These are phyloP conservation scores for Erigeron canadensis DNA, from an alignment of 129 eudicot species.

Conservation along the genomic window DNA sequence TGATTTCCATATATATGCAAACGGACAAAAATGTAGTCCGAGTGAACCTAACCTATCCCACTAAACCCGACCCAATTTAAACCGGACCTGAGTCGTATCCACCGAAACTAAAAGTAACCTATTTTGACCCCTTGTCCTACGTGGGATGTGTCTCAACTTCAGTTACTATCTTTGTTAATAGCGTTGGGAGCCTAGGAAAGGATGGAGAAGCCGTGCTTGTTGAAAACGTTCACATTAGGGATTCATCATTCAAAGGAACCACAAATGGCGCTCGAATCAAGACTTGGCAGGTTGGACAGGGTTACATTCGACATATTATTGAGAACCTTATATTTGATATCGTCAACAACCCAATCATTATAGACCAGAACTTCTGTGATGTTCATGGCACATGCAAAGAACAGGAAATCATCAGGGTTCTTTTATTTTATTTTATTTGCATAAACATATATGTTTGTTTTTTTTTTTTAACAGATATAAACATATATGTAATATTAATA, in stretches of 20 bases:
- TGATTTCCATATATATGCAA: too few relatives aligned
- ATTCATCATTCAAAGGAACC: constrained; percentile 51
- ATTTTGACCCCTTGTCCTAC: background rate
- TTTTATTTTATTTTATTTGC: too few relatives aligned
- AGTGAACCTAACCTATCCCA: background rate
- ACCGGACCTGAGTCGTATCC: too few relatives aligned
- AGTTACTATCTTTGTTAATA: constrained; percentile 13
- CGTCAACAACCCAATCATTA: constrained; percentile 65
- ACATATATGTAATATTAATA: too few relatives aligned
- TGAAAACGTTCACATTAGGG: constrained; percentile 42
- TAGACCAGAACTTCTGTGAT: constrained; percentile 68
- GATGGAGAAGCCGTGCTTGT: constrained; percentile 46
- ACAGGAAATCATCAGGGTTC: constrained; percentile 21
- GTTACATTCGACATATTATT: constrained; percentile 42
- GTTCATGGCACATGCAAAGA: constrained; percentile 40
- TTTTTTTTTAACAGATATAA: too few relatives aligned
- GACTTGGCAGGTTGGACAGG: constrained; percentile 84
- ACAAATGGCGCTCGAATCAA: constrained; percentile 84
- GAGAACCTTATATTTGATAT: constrained; percentile 43
- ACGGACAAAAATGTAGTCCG: background rate
- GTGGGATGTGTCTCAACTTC: background rate
- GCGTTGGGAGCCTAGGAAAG: constrained; percentile 78
- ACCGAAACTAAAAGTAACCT: background rate
- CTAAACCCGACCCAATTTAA: background rate
- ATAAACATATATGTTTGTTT: background rate